Evolutionary conservation across 164 flowering plant species (phyloP), one percentile per base, ranked within the genome.

Genomic region (Vitis amurensis): DNA sequence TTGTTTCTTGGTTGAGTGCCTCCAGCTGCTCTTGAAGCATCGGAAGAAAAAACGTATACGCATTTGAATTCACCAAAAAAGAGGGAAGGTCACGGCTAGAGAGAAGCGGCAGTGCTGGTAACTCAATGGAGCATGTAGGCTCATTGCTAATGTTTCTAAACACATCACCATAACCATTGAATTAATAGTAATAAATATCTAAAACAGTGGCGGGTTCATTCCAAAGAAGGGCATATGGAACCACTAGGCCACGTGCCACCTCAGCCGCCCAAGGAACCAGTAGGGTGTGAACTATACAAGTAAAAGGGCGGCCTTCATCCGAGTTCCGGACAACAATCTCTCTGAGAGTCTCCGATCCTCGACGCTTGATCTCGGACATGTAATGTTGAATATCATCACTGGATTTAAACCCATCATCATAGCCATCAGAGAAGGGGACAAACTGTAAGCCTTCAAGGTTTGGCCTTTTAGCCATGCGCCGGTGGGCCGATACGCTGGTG

Each of bases 381-480:
- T 63, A 77, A 23, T 13, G 29, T 0, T 14, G 9, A 9, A 4
- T 68, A 23, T 64, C 80, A 0, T 58, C 71, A 1, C 14, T 12
- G 1, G 56, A 10, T 2, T 74, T 70, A 58, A 71, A 65, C 2
- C 82, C 91, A 44, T 81, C 83, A 57, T 82, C 87, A 59, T 70
- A 81, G 4, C 92, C 90, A 55, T 86, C 89, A 2, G 89, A 86
- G 67, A 82, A 82, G 14, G 77, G 8, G 7, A 73, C 81, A 37
- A 76, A 74, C 19, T 71, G 49, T 29, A 88, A 15, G 60, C 84
- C 83, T 0, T 64, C 27, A 2, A 81, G 68, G 10, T 52, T 11
- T 3, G 67, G 4, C 27, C 17, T 8, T 9, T 68, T 71, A 44
- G 52, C 50, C 66, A 85, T 77, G 67, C 79, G 74, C 13, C 79